A percentile compares a stretch with the other conserved stretches of the same genome.
Evolutionary conservation across 2,329 filamentous ascomycete species (phyloP).

Genomic region (Penicillium verrucosum): DNA sequence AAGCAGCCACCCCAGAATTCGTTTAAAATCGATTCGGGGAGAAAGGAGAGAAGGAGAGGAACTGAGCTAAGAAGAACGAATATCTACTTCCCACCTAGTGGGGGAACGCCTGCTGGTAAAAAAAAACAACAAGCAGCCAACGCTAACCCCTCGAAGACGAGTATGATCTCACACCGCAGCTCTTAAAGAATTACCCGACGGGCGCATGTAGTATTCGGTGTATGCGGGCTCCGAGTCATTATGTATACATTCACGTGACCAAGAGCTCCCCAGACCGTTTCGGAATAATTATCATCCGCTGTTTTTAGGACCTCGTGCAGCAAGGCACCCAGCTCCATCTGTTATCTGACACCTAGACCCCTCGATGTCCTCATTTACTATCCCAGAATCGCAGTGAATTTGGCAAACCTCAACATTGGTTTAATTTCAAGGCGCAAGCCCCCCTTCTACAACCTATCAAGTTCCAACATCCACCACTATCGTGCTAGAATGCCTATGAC

Average conservation of each 20-base stretch:
- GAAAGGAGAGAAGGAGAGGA: too few relatives aligned
- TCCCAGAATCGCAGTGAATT: not conserved
- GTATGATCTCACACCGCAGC: too few relatives aligned
- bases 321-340: conserved; percentile 1
- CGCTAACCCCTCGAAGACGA: too few relatives aligned
- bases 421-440: not conserved
- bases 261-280: not conserved
- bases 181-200: too few relatives aligned
- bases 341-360: conserved; percentile 19
- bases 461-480: not conserved
- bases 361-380: conserved; percentile 1
- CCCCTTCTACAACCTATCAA: not conserved
- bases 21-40: too few relatives aligned
- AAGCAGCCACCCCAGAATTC: too few relatives aligned
- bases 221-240: not conserved
- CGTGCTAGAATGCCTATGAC: conserved; percentile 33
- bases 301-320: conserved; percentile 8
- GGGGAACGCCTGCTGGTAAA: too few relatives aligned
- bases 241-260: not conserved
- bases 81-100: too few relatives aligned
- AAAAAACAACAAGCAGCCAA: too few relatives aligned
- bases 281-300: conserved; percentile 1
- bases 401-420: not conserved
- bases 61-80: too few relatives aligned
- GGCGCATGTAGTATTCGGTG: not conserved